Conservation (phyloP, 2,329 filamentous ascomycete genomes). For the Ascosphaera aggregata region DNA sequence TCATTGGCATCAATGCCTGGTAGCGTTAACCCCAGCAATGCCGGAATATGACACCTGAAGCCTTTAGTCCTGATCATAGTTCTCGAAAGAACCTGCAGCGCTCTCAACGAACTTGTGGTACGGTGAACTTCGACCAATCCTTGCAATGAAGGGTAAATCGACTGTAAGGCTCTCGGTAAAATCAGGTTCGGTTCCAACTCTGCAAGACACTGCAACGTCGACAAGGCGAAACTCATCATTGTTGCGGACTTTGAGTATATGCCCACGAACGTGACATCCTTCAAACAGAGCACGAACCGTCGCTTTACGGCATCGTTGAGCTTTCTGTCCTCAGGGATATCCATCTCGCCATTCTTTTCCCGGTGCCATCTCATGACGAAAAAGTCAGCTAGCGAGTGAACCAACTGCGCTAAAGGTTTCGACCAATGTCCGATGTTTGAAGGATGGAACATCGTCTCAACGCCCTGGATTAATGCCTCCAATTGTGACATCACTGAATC, state of each 20-base stretch:
- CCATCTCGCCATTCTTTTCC: conserved; percentile 78
- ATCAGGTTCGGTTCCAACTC: conserved; percentile 83
- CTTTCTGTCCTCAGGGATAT: conserved; percentile 54
- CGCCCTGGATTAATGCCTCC: conserved; percentile 77
- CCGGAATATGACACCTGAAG: conserved; percentile 91
- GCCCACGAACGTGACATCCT: conserved; percentile 93
- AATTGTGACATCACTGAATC: conserved; percentile 65
- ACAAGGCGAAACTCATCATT: conserved; percentile 77
- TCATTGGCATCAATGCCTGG: conserved; percentile 97
- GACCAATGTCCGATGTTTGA: conserved; percentile 92
- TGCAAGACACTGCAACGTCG: conserved; percentile 68
- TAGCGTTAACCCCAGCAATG: conserved; percentile 70
- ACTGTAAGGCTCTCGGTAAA: conserved; percentile 74
- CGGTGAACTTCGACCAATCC: conserved; percentile 92
- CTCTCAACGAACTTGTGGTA: conserved; percentile 79
- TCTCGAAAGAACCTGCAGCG: conserved; percentile 76
- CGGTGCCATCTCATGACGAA: conserved; percentile 97
- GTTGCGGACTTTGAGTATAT: conserved; percentile 90
- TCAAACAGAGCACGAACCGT: conserved; percentile 71
- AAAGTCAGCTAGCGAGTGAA: conserved; percentile 81
- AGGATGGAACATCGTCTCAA: conserved; percentile 97
- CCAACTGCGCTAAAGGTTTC: conserved; percentile 66
- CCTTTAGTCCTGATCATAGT: conserved; percentile 84
- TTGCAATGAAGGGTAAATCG: conserved; percentile 93
- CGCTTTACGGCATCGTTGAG: conserved; percentile 63